Evolutionary conservation across 2,329 filamentous ascomycete species (phyloP), one percentile per base, ranked within the genome.

Genomic region (Penicillium digitatum): DNA sequence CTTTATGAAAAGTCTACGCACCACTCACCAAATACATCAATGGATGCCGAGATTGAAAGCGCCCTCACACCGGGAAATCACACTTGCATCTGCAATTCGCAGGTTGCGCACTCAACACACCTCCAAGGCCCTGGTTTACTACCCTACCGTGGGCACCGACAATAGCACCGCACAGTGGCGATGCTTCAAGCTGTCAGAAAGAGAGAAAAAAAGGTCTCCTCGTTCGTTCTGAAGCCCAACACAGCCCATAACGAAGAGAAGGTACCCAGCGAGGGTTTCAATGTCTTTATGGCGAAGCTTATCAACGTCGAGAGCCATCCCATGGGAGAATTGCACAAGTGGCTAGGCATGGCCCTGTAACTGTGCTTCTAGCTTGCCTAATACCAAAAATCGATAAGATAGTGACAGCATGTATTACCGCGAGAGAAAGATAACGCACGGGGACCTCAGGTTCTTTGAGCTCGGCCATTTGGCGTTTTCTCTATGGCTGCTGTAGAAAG

Each of bases 301-400:
- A 8, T 34, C 3, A 8, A 2, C 32, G 32, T 34, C 16, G 8
- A 34, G 16, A 34, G 1, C 16, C 16, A 9, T n/a, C 7, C 16
- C 8, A 34, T 16, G 16, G 32, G 16, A 34, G 32, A 34, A 34
- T 34, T 9, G 14, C 3, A 16, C 14, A 7, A n/a, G 32, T 34
- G 16, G 3, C 32, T n/a, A 9, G 32, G 32, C n/a, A n/a, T 34
- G 8, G 32, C 7, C 32, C 32, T 3, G 16, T 34, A 9, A 34
- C n/a, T 34, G 16, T n/a, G 16, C 31, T 32, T 32, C 31, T 32
- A 2, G 5, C 14, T 5, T 32, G 6, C 2, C 14, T 16, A 32
- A 6, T 8, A 8, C 3, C 78, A 78, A 26, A 27, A 8, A 35
- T 52, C 37, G 8, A 61, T 62, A 14, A 32, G 24, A 5, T 24